Base-by-base conservation (phyloP, 441 rosid species). In the Adansonia rubrostipa region DNA sequence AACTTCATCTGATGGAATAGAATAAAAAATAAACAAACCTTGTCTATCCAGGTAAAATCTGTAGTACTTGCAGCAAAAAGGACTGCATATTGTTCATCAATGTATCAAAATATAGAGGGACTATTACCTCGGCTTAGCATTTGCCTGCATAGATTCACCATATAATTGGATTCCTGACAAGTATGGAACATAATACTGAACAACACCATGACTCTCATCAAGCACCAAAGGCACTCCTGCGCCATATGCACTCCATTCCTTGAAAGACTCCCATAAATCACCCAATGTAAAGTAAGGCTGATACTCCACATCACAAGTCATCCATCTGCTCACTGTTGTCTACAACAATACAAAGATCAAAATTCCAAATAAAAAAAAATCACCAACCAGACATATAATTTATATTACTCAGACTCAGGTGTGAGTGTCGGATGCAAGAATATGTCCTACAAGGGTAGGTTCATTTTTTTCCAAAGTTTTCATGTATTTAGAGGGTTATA, bases 221-320 rank as follows among this genome's bases (percentile, higher is more conserved):
- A 87, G 82, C 50, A 82, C 73, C 73, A 87, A 73, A 9, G 90
- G 90, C 56, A 84, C 90, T 56, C 90, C 90, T 3, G 75, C 85
- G 2, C 90, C 90, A 57, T 84, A 87, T 10, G 84, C 88, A 71
- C 90, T 87, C 90, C 90, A 85, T 74, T 85, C 90, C 76, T 62
- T 80, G 68, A 85, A 85, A 15, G 87, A 84, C 66, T 84, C 86
- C 85, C 88, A 84, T 64, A 87, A 57, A 82, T 84, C 86, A 58
- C 61, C 83, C 70, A 87, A 72, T 5, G 71, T 58, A 79, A 84
- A 87, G 79, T 75, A 87, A n/a, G 87, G 84, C 66, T 76, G 87
- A 78, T 28, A 79, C 80, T 85, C 84, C 11, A 64, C 56, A 72
- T 77, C 82, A 73, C 84, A 79, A 50, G 80, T 80, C 53, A 61